These are phyloP conservation scores for Ophiostoma sp. DNA, from an alignment of 2,329 filamentous ascomycete genomes.

Conservation along the genomic window DNA sequence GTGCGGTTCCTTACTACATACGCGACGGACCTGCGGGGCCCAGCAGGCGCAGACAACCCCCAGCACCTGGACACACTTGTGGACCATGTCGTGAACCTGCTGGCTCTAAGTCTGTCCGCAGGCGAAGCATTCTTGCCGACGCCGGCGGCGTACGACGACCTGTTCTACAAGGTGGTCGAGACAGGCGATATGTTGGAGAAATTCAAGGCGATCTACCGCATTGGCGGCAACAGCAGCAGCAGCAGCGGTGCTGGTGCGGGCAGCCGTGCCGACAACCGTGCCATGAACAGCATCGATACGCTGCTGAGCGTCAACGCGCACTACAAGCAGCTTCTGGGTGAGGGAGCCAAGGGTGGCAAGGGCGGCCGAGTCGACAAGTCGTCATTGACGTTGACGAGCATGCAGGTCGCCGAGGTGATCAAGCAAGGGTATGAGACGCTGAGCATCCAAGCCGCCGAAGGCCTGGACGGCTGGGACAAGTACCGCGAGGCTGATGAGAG, in stretches of 20 bases:
- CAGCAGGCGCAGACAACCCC: slow-evolving; percentile 37
- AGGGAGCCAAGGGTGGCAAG: slow-evolving; percentile 39
- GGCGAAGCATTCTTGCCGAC: slow-evolving; percentile 90
- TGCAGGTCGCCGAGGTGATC: slow-evolving; percentile 83
- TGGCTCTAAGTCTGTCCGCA: slow-evolving; percentile 75
- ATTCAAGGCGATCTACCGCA: slow-evolving; percentile 71
- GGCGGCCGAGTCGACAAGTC: slow-evolving; percentile 28
- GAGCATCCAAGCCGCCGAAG: slow-evolving; percentile 83
- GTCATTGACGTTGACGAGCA: slow-evolving; percentile 67
- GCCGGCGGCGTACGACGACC: slow-evolving; percentile 82
- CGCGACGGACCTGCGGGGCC: slow-evolving; percentile 61
- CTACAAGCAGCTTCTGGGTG: slow-evolving; percentile 75
- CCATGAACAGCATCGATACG: slow-evolving; percentile 68
- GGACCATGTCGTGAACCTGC: slow-evolving; percentile 70
- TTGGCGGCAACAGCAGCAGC: slow-evolving; percentile 32
- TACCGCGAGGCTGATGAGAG: slow-evolving; percentile 86
- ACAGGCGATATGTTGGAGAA: slow-evolving; percentile 74
- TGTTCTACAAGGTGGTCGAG: slow-evolving; percentile 98
- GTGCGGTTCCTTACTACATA: slow-evolving; percentile 89
- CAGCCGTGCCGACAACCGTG: slow-evolving; percentile 35
- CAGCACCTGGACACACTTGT: slow-evolving; percentile 68
- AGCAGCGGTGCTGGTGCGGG: slow-evolving; percentile 19
- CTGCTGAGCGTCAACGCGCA: slow-evolving; percentile 77
- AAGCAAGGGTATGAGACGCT: slow-evolving; percentile 95
- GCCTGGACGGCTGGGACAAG: slow-evolving; percentile 75